These are phyloP conservation scores for Gentiana straminea DNA, from an alignment of 257 asterid genomes.

Conservation along the genomic window DNA sequence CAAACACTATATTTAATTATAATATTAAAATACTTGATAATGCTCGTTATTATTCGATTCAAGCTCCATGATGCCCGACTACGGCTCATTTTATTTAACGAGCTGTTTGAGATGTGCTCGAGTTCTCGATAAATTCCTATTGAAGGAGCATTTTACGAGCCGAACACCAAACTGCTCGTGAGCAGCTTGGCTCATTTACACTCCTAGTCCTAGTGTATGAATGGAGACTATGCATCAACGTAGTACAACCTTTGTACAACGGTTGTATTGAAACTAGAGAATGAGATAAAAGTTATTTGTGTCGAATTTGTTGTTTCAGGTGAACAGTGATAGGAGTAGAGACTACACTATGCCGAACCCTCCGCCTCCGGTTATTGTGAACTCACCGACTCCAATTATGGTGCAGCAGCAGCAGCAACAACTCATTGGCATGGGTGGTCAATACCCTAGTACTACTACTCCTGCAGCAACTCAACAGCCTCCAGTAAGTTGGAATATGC, in stretches of 20 bases:
- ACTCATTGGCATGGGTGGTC: conserved; percentile 54
- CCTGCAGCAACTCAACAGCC: conserved; percentile 36
- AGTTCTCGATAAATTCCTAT: too few species aligned
- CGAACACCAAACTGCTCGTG: too few species aligned
- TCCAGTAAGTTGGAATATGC: conserved; percentile 61
- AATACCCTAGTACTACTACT: conserved; percentile 43
- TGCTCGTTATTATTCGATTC: too few species aligned
- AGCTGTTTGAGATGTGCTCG: too few species aligned
- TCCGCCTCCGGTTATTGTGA: conserved; percentile 29
- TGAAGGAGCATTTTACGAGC: too few species aligned
- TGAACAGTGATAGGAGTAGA: conserved; percentile 84
- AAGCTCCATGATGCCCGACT: neutral
- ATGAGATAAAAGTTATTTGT: neutral
- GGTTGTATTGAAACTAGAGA: neutral
- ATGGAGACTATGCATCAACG: too few species aligned
- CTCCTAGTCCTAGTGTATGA: neutral
- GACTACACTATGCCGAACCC: conserved; percentile 66
- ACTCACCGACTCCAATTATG: conserved; percentile 55
- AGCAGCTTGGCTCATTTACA: too few species aligned
- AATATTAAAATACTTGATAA: too few species aligned
- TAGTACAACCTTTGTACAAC: too few species aligned
- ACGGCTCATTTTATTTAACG: neutral
- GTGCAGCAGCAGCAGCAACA: conserved; percentile 54
- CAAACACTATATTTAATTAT: neutral
- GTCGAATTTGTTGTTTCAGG: conserved; percentile 32